Percentiles rank a stretch among this genome's conserved stretches.
Conservation (phyloP, 2,329 filamentous ascomycete genomes). For the Talaromyces sp. region DNA sequence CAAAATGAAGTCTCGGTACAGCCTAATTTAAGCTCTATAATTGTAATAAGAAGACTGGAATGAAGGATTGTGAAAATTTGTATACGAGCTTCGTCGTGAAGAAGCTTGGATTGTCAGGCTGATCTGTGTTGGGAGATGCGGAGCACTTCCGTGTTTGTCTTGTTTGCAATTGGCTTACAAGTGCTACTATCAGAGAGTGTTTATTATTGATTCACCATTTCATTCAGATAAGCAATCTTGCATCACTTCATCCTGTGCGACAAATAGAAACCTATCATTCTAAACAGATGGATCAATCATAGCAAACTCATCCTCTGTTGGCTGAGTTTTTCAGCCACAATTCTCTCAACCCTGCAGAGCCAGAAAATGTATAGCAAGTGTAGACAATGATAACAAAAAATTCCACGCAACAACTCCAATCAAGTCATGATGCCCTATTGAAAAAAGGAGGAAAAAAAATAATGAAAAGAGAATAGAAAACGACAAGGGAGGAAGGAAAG, state of each 20-base stretch:
- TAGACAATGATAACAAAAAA: not conserved
- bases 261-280: slow-evolving; percentile 1
- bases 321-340: not conserved
- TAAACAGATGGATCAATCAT: not conserved
- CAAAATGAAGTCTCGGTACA: not conserved
- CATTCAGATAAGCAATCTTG: not conserved
- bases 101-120: not conserved
- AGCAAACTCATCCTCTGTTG: not conserved
- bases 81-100: not conserved
- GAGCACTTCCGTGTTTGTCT: slow-evolving; percentile 13
- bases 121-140: not conserved
- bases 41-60: not conserved
- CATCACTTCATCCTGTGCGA: not conserved
- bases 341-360: not conserved
- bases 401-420: slow-evolving; percentile 11
- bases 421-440: slow-evolving; percentile 10
- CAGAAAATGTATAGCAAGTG: slow-evolving; percentile 9
- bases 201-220: not conserved
- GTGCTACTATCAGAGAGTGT: too few species aligned
- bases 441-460: not conserved
- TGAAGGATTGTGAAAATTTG: not conserved
- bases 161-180: not conserved
- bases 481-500: slow-evolving; percentile 7
- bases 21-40: too few species aligned
- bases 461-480: not conserved